Conservation (phyloP, 352 stramenopile species). For the Pythium graminicola region DNA sequence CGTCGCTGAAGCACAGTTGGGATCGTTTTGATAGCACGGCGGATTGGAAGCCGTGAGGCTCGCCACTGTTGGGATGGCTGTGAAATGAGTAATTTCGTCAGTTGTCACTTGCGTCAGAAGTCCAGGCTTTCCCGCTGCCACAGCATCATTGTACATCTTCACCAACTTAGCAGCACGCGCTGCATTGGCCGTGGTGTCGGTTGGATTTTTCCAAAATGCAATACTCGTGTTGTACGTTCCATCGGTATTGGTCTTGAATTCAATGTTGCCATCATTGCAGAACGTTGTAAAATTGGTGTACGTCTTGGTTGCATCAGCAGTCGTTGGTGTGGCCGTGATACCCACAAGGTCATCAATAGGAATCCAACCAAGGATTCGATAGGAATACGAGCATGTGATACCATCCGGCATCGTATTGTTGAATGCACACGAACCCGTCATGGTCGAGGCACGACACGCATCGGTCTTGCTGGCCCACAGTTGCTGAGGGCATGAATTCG, state of each 20-base stretch:
- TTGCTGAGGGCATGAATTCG: conserved; percentile 53
- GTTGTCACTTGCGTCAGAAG: not conserved
- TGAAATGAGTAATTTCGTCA: conserved; percentile 25
- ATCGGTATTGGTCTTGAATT: conserved; percentile 44
- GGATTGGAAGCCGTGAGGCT: conserved; percentile 44
- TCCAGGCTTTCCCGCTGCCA: conserved; percentile 5
- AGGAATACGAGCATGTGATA: conserved; percentile 65
- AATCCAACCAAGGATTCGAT: conserved; percentile 69
- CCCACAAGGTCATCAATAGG: conserved; percentile 73
- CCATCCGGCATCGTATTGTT: conserved; percentile 46
- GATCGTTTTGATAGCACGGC: conserved; percentile 62
- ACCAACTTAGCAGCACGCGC: conserved; percentile 41
- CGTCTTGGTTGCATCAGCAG: conserved; percentile 11
- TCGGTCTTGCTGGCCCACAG: conserved; percentile 19
- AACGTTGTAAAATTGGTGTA: conserved; percentile 39
- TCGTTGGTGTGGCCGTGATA: conserved; percentile 59
- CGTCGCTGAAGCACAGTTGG: conserved; percentile 31
- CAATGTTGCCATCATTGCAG: conserved; percentile 34
- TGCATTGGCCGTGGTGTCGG: conserved; percentile 34
- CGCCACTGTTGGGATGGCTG: conserved; percentile 34
- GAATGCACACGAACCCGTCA: conserved; percentile 51
- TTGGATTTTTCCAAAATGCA: conserved; percentile 56
- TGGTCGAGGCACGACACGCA: conserved; percentile 32
- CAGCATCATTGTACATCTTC: conserved; percentile 43
- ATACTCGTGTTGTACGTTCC: conserved; percentile 28